Percentiles rank a stretch among this genome's conserved stretches.
Evolutionary conservation across 2,329 filamentous ascomycete species (phyloP).

Genomic region (Talaromyces sp.): DNA sequence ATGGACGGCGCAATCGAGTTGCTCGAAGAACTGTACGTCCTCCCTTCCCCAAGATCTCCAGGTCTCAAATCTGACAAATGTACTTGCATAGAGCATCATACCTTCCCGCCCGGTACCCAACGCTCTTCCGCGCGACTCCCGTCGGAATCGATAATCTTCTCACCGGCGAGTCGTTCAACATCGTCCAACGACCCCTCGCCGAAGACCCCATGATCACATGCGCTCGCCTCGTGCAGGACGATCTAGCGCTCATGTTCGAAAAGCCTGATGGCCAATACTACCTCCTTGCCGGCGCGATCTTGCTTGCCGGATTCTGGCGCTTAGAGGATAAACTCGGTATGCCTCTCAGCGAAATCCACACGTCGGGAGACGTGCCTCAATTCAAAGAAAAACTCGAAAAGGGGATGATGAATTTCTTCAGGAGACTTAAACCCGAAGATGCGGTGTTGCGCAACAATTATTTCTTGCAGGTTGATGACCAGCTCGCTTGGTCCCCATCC

Average conservation of each 20-base stretch:
- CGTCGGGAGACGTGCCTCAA: slow-evolving; percentile 69
- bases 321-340: slow-evolving; percentile 78
- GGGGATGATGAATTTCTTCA: slow-evolving; percentile 80
- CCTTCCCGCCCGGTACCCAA: slow-evolving; percentile 71
- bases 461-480: slow-evolving; percentile 81
- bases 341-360: slow-evolving; percentile 75
- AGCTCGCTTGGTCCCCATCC: slow-evolving; percentile 69
- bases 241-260: slow-evolving; percentile 81
- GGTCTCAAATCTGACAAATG: background rate
- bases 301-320: slow-evolving; percentile 80
- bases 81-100: slow-evolving; percentile 50
- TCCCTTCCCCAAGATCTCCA: background rate
- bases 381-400: slow-evolving; percentile 69
- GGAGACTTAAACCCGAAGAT: slow-evolving; percentile 64
- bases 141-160: slow-evolving; percentile 67
- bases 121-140: slow-evolving; percentile 61
- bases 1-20: slow-evolving; percentile 71
- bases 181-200: slow-evolving; percentile 58
- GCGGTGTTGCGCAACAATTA: slow-evolving; percentile 73
- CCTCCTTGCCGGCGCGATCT: slow-evolving; percentile 70
- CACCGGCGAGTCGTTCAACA: slow-evolving; percentile 70
- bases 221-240: slow-evolving; percentile 73
- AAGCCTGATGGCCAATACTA: slow-evolving; percentile 73
- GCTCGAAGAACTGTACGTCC: slow-evolving; percentile 63
- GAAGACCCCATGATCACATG: slow-evolving; percentile 78